Conservation (phyloP, 352 stramenopile species). For the Globisporangium canariense region DNA sequence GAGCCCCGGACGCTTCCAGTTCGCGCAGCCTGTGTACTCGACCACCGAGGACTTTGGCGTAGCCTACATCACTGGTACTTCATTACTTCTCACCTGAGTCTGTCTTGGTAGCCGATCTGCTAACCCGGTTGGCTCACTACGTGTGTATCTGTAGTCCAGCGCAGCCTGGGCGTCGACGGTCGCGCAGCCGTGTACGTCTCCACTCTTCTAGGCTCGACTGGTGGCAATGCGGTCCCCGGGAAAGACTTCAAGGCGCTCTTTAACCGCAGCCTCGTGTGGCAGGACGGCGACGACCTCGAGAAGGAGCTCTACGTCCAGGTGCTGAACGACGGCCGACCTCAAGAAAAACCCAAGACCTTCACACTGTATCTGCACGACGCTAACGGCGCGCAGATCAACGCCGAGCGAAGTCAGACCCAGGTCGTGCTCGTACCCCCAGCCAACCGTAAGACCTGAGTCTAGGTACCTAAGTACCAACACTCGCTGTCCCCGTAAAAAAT, state of each 20-base stretch:
- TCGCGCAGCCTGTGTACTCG: constrained; percentile 45
- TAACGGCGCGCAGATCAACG: constrained; percentile 51
- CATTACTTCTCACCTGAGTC: background rate
- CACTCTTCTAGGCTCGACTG: constrained; percentile 27
- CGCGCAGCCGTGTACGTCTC: constrained; percentile 65
- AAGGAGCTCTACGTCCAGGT: constrained; percentile 63
- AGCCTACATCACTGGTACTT: constrained; percentile 43
- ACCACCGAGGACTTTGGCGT: constrained; percentile 68
- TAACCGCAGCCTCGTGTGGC: constrained; percentile 74
- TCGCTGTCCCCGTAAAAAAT: background rate
- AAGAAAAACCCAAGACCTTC: constrained; percentile 53
- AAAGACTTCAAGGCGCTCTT: constrained; percentile 54
- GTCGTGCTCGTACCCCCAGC: constrained; percentile 47
- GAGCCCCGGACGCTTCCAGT: constrained; percentile 51
- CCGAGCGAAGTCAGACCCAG: constrained; percentile 36
- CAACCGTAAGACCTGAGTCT: constrained; percentile 31
- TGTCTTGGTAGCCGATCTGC: too few relatives aligned
- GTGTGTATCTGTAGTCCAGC: constrained; percentile 34
- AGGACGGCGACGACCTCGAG: constrained; percentile 66
- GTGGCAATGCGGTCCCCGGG: constrained; percentile 45
- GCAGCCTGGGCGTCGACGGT: constrained; percentile 57
- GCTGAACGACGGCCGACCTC: constrained; percentile 51
- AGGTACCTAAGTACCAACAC: background rate
- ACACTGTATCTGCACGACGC: constrained; percentile 56
- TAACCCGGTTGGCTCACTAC: background rate